Evolutionary conservation across 140 eudicot species (phyloP).

Genomic region (Bidens hawaiensis): DNA sequence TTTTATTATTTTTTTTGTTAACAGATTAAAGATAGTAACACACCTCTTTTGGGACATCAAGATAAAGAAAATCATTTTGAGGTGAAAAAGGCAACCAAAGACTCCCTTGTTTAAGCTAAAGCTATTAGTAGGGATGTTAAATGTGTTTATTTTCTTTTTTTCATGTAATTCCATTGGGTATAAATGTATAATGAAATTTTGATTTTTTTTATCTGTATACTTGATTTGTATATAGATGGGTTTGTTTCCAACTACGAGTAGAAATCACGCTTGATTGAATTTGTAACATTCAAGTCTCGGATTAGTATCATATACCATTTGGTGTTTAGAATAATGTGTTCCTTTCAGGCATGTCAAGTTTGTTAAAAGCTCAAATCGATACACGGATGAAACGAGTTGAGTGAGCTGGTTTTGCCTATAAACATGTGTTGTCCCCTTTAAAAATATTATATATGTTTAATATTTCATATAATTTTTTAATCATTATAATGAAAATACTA

Average conservation of each 20-base stretch:
- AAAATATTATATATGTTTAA: too few relatives aligned
- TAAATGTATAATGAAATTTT: slow-evolving; percentile 39
- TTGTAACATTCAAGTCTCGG: neutral
- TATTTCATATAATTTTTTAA: too few relatives aligned
- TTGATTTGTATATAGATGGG: neutral
- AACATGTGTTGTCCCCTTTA: too few relatives aligned
- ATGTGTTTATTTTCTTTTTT: slow-evolving; percentile 14
- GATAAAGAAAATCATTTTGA: slow-evolving; percentile 52
- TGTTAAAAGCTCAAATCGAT: too few relatives aligned
- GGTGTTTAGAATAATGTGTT: too few relatives aligned
- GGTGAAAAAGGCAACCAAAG: slow-evolving; percentile 43
- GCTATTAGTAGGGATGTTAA: slow-evolving; percentile 20
- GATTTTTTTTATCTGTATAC: slow-evolving; percentile 30
- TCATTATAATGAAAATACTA: too few relatives aligned
- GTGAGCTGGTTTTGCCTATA: too few relatives aligned
- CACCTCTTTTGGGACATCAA: slow-evolving; percentile 56
- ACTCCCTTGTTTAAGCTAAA: slow-evolving; percentile 49
- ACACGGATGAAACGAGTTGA: too few relatives aligned
- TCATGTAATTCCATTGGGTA: slow-evolving; percentile 31
- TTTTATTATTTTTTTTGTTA: neutral
- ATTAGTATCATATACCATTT: neutral
- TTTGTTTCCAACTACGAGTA: neutral
- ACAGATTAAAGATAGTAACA: slow-evolving; percentile 51
- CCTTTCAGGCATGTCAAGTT: too few relatives aligned
- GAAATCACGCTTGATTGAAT: neutral